Conservation (phyloP, 2,329 filamentous ascomycete species). For the Arthroderma uncinatum region DNA sequence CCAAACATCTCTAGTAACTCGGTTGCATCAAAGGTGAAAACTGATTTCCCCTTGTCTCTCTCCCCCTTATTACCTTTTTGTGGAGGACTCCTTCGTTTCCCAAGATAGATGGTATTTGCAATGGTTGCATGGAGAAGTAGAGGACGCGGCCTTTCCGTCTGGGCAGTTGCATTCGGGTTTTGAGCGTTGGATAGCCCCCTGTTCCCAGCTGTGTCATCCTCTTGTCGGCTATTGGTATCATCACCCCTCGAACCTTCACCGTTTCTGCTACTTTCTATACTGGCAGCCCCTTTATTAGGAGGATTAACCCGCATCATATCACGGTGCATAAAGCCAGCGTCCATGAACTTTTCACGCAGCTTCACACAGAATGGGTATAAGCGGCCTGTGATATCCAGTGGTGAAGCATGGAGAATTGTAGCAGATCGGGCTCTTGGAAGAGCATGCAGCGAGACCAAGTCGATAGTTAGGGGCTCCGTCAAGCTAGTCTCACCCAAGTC, state of each 20-base stretch:
- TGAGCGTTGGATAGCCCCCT: not conserved
- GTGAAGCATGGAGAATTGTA: slow-evolving; percentile 32
- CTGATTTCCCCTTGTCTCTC: slow-evolving; percentile 14
- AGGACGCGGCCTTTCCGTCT: slow-evolving; percentile 35
- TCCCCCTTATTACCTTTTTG: slow-evolving; percentile 6
- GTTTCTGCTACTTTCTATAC: not conserved
- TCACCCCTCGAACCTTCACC: not conserved
- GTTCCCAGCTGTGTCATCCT: not conserved
- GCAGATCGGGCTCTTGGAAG: slow-evolving; percentile 27
- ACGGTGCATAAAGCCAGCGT: slow-evolving; percentile 32
- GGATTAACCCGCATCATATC: slow-evolving; percentile 10
- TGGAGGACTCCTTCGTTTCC: not conserved
- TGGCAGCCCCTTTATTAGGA: not conserved
- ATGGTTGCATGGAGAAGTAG: slow-evolving; percentile 75
- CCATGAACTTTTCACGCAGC: slow-evolving; percentile 33
- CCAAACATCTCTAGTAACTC: slow-evolving; percentile 24
- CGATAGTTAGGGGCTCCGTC: slow-evolving; percentile 30
- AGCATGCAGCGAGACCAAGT: slow-evolving; percentile 34
- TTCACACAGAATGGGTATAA: slow-evolving; percentile 33
- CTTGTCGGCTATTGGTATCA: not conserved
- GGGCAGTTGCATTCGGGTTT: not conserved
- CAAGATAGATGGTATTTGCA: slow-evolving; percentile 67
- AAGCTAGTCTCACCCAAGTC: not conserved
- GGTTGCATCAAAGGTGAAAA: slow-evolving; percentile 40
- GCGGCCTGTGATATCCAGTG: slow-evolving; percentile 30